Conservation (phyloP, 192 early-diverging fungal species). For the Mortierella hygrophila region DNA sequence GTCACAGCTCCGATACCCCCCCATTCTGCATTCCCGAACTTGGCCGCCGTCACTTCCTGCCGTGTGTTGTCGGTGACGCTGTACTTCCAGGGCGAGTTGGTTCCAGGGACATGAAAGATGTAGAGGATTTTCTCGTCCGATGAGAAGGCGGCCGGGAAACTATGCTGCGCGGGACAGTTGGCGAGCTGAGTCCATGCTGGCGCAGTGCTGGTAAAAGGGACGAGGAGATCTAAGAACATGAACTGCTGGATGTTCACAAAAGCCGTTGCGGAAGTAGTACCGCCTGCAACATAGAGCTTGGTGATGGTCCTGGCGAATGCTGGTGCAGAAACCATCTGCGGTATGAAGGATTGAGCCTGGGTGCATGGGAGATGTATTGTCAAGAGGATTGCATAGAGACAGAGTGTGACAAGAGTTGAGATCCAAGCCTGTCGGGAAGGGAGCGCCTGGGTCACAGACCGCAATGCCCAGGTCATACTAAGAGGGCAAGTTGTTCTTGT, state of each 20-base stretch:
- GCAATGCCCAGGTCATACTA: no score
- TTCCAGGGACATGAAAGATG: background rate
- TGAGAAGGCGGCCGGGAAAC: conserved; percentile 3
- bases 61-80: background rate
- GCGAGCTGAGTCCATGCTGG: background rate
- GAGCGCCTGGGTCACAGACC: no score
- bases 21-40: background rate
- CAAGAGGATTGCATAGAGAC: no score
- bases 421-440: no score
- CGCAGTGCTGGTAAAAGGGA: background rate
- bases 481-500: no score
- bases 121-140: background rate
- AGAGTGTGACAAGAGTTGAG: no score
- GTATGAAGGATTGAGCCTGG: background rate
- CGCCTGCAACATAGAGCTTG: background rate
- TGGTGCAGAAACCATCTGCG: background rate
- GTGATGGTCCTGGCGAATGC: background rate
- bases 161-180: background rate
- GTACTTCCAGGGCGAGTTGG: background rate
- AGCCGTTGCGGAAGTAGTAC: background rate
- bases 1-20: background rate
- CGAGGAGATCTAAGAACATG: background rate
- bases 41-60: background rate
- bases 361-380: background rate
- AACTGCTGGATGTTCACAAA: background rate